Conservation (phyloP, 768 basidiomycete genomes). For the Rhizopogon roseolus region DNA sequence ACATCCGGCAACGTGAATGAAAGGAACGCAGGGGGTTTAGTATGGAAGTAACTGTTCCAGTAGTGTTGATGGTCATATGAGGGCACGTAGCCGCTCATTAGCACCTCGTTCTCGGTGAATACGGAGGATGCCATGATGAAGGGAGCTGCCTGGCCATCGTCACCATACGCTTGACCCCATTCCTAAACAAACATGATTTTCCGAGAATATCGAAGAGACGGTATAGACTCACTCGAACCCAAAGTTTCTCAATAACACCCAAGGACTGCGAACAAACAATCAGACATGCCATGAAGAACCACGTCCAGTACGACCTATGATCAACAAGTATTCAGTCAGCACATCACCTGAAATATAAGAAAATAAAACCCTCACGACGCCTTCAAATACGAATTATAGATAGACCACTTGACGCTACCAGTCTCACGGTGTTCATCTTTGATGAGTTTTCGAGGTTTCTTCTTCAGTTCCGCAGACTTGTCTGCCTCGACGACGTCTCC, state of each 20-base stretch:
- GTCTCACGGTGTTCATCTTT: slow-evolving; percentile 80
- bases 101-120: slow-evolving; percentile 24
- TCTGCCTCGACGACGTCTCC: not conserved
- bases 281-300: slow-evolving; percentile 15
- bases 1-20: slow-evolving; percentile 39
- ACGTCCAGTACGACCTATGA: slow-evolving; percentile 27
- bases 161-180: slow-evolving; percentile 24
- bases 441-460: slow-evolving; percentile 68
- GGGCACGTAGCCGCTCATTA: slow-evolving; percentile 20
- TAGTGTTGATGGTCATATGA: slow-evolving; percentile 12
- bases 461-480: slow-evolving; percentile 18
- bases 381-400: slow-evolving; percentile 64
- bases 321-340: not conserved
- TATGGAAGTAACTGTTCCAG: slow-evolving; percentile 13
- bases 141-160: not conserved
- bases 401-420: slow-evolving; percentile 78
- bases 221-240: slow-evolving; percentile 18
- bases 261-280: slow-evolving; percentile 20
- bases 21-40: slow-evolving; percentile 10
- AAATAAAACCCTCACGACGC: slow-evolving; percentile 44
- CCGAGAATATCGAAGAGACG: not conserved
- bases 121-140: slow-evolving; percentile 15
- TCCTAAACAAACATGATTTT: slow-evolving; percentile 9
- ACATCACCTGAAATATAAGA: not conserved
- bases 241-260: slow-evolving; percentile 25